Evolutionary conservation across 129 eudicot genomes (phyloP), one percentile per base, ranked within the genome.

Genomic region (Rutidosis leptorrhynchoides): DNA sequence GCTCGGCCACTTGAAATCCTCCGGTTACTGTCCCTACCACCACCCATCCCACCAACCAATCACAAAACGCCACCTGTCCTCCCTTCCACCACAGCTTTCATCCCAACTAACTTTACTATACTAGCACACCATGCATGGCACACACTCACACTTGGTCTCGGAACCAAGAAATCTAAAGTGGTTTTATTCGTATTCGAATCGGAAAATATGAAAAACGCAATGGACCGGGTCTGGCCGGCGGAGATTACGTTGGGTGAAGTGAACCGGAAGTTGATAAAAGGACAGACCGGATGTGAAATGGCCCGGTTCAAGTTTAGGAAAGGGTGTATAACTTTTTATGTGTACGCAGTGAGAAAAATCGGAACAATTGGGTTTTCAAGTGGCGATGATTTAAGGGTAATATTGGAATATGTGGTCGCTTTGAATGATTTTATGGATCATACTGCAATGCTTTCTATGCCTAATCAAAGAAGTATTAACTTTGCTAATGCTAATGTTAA

Each of bases 41-140:
- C 88, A 9, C 54, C 78, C 23, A 24, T 3, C 82, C 7, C 67
- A 29, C 35, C 51, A 43, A 17, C 67, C 78, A 75, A 71, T 76
- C 73, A 55, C 45, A 69, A 52, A 43, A 28, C 77, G 11, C 25
- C 83, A 14, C 14, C 69, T 30, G 7, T 67, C 67, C 80, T 88
- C 70, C 82, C 95, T 12, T 86, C 98, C 53, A 81, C 90, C 67
- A 77, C 90, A 62, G 85, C 96, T 7, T 89, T 65, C 71, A 64
- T 93, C 56, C 98, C 98, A 4, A 85, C 98, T 7, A 93, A 93
- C 77, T 93, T 93, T 87, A 93, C 96, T 8, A 93, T 88, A 33
- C 59, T 93, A 37, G 98, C 98, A 11, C 98, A 93, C 80, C 98
- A 89, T 60, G 98, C 98, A 42, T 93, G 98, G 98, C 89, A 89